Base-by-base conservation (phyloP, 1,284 basidiomycete genomes). In the Sanghuangporus weigelae region DNA sequence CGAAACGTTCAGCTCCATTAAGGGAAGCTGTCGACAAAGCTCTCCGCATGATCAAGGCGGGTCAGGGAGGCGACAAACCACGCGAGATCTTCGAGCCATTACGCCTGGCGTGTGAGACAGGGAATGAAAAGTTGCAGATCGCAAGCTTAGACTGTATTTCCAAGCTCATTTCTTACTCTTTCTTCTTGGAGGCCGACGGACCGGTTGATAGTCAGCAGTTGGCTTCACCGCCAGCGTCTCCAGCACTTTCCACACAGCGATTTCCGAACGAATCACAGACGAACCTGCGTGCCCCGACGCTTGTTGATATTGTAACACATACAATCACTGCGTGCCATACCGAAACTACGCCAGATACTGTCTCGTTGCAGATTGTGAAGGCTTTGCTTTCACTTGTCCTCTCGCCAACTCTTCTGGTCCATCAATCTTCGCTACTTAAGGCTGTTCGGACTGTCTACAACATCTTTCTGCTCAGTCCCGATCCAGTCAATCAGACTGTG, bases 401-500 rank as follows among this genome's bases (percentile, higher is more conserved):
- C 44, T 96, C 94, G 7, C 83, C 90, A 3, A 91, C 87, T 46
- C 87, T 91, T 68, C 82, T 93, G 46, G 92, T 97, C 2, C 96
- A 98, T 74, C 95, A 97, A 73, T 96, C 93, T 7, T 92, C 93
- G 12, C 80, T 98, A 42, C 84, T 98, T 68, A 96, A 96, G 75
- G 94, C 96, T 35, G 92, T 98, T 35, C 84, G 96, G 44, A 97
- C 96, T 6, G 95, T 98, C 1, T 98, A 98, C 78, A 98, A 98
- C 72, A 89, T 98, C 63, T 98, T 98, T 74, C 80, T 98, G 38
- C 81, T 97, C 64, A 95, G 92, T 69, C 83, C 84, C 40, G 94
- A 96, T 70, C 84, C 90, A 4, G 91, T 95, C 60, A 98, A 96
- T 70, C 96, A 98, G 76, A 94, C 93, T 77, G 94, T 98, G 35